Base-by-base conservation (phyloP, 768 basidiomycete species). In the Tricholoma matsutake region DNA sequence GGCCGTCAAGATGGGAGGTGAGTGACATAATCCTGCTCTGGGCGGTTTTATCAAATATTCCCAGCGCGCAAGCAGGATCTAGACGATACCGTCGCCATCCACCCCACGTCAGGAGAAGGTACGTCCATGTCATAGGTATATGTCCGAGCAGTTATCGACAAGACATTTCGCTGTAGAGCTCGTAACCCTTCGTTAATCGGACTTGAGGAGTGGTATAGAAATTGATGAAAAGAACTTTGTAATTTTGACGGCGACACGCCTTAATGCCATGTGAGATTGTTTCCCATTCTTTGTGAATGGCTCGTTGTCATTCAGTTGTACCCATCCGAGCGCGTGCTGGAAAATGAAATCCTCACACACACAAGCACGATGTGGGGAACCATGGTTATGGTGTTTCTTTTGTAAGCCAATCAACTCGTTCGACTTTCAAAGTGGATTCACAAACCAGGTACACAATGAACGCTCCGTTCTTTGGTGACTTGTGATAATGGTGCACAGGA, bases 1-100 rank as follows among this genome's bases (percentile, higher is more conserved):
- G n/a, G 97, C 97, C 11, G 81, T 99, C 67, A 98, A 98, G 80
- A 96, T 98, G 96, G 91, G 91, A 64, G 82, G 81, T 81, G 43
- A 25, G 79, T 70, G 13, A 47, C 47, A 49, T 22, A 47, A 4
- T 54, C 22, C n/a, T 34, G 9, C 51, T 41, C 39, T 54, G 18
- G 45, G 41, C 18, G 45, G 45, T 4, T 29, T 41, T n/a, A 6
- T 59, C 59, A 34, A 51, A 61, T 61, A 16, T 58, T 37, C 55
- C 6, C 53, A 83, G 92, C 93, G 4, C 83, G 81, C 22, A 94
- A 95, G 77, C 73, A 82, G 68, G 90, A 96, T 67, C 73, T 96
- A 54, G 94, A 95, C 67, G 85, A 92, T 67, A 93, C 91, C 1
- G 91, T 96, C 31, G 94, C 94, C 10, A 96, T 96, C 63, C 94